Evolutionary conservation across 805 yeast species (phyloP).

Genomic region (Metschnikowia matae): DNA sequence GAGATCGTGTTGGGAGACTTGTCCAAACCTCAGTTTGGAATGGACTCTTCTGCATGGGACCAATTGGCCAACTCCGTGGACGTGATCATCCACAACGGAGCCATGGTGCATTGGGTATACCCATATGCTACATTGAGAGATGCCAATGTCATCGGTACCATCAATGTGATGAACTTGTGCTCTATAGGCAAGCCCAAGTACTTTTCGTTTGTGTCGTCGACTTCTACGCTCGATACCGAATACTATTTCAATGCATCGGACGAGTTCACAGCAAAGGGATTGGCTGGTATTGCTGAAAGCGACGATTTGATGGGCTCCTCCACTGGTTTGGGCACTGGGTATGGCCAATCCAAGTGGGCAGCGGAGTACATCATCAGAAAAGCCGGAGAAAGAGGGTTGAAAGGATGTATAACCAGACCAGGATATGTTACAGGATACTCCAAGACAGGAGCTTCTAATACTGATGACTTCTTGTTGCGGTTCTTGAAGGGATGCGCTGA

Average conservation of each 20-base stretch:
- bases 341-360: constrained; percentile 98
- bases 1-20: constrained; percentile 81
- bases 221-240: constrained; percentile 86
- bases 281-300: constrained; percentile 70
- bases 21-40: constrained; percentile 68
- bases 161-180: constrained; percentile 77
- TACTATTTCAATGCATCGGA: constrained; percentile 78
- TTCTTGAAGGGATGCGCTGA: constrained; percentile 94
- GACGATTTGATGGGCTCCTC: constrained; percentile 84
- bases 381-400: constrained; percentile 84
- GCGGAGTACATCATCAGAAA: constrained; percentile 84
- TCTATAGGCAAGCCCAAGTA: constrained; percentile 77
- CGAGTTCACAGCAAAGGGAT: constrained; percentile 56
- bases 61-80: constrained; percentile 60
- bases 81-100: constrained; percentile 92
- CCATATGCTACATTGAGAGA: constrained; percentile 88
- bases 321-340: constrained; percentile 81
- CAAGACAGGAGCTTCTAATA: constrained; percentile 81
- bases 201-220: constrained; percentile 91
- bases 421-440: constrained; percentile 93
- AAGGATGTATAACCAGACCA: constrained; percentile 89
- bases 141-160: constrained; percentile 86
- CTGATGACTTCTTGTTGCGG: constrained; percentile 93
- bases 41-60: constrained; percentile 54
- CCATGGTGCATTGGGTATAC: constrained; percentile 97